phyloP scores from a whole-genome alignment of 2,329 filamentous ascomycete genomes.

The Trichoderma cornu-damae region DNA sequence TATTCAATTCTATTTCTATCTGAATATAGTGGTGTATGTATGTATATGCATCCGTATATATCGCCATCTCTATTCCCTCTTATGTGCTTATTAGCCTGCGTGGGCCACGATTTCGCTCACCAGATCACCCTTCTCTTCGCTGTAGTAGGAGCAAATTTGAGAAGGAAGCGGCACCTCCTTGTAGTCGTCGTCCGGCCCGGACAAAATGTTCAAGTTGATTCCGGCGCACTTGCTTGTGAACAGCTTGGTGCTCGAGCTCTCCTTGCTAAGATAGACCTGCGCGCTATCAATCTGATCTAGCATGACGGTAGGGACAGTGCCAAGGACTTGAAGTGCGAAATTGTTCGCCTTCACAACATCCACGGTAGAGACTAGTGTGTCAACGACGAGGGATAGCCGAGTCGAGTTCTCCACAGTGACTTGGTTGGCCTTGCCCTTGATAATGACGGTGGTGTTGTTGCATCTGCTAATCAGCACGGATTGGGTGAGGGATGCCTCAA shows the following conservation, averaged over 20 bases:
- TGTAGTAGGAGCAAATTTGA: constrained; percentile 76
- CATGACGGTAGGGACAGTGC: constrained; percentile 77
- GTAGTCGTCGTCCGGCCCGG: constrained; percentile 70
- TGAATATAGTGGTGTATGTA: constrained; percentile 4
- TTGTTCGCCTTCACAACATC: constrained; percentile 94
- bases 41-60: constrained; percentile 12
- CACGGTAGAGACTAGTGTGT: constrained; percentile 82
- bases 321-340: constrained; percentile 89
- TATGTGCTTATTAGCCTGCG: constrained; percentile 61
- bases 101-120: constrained; percentile 95
- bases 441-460: constrained; percentile 81
- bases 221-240: constrained; percentile 84
- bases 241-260: constrained; percentile 72
- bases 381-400: constrained; percentile 78
- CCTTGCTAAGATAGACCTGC: constrained; percentile 76
- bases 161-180: constrained; percentile 82
- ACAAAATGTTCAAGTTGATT: constrained; percentile 80
- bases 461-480: constrained; percentile 90
- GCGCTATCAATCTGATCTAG: constrained; percentile 92
- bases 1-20: constrained; percentile 16
- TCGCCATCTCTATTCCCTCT: neutral
- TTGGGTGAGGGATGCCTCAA: constrained; percentile 76
- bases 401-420: constrained; percentile 89
- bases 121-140: constrained; percentile 64
- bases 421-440: constrained; percentile 94